A percentile compares a stretch with the other conserved stretches of the same genome.
phyloP scores from a whole-genome alignment of 106 monocot species.

The Platanthera guangdongensis region DNA sequence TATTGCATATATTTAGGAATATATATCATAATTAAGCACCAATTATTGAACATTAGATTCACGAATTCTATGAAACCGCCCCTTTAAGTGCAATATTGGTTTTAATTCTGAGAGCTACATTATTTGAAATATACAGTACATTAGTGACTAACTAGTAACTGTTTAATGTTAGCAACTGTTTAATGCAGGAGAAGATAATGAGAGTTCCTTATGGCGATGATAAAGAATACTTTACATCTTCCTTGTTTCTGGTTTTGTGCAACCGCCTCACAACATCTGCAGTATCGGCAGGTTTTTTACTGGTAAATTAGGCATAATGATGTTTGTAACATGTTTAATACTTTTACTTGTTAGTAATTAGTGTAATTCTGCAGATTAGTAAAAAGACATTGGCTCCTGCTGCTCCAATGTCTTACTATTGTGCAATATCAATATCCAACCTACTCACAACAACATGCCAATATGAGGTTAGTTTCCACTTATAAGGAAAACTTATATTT shows the following conservation, averaged over 20 bases:
- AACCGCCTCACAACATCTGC: slow-evolving; percentile 78
- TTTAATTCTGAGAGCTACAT: not conserved
- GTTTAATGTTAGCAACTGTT: too few relatives aligned
- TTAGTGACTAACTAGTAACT: not conserved
- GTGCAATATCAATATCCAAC: slow-evolving; percentile 78
- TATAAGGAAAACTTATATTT: not conserved
- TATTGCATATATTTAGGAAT: not conserved
- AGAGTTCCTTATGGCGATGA: slow-evolving; percentile 83
- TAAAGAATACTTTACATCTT: slow-evolving; percentile 82
- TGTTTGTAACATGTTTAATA: not conserved
- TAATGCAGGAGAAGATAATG: slow-evolving; percentile 92
- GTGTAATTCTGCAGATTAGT: slow-evolving; percentile 42
- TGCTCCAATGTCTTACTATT: slow-evolving; percentile 80
- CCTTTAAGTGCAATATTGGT: not conserved
- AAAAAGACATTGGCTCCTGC: slow-evolving; percentile 73
- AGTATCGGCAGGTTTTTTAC: slow-evolving; percentile 62
- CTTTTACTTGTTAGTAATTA: not conserved
- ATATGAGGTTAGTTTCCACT: slow-evolving; percentile 55
- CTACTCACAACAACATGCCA: slow-evolving; percentile 96
- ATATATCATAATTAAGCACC: not conserved
- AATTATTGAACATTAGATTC: not conserved
- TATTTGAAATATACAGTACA: not conserved
- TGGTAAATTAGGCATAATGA: slow-evolving; percentile 35
- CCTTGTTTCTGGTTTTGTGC: slow-evolving; percentile 92
- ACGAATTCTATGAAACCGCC: not conserved